Base-by-base conservation (phyloP, 75 land plant species). In the Cryptomeria japonica region DNA sequence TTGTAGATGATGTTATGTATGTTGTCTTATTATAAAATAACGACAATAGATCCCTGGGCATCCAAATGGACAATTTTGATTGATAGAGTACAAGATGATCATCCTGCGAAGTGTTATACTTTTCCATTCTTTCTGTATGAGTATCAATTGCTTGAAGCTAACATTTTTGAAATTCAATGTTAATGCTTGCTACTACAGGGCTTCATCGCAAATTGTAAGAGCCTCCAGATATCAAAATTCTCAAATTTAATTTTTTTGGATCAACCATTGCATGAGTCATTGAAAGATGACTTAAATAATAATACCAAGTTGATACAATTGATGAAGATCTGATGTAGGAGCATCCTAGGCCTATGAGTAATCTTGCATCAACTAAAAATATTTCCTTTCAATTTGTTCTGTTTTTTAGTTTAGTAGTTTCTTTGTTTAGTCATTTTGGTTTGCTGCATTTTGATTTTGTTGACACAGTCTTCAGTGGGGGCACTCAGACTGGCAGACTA, bases 201-300 rank as follows among this genome's bases (percentile, higher is more conserved):
- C 96, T 98, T 13, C 93, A 98, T 89, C 89, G 97, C 87, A 98
- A 98, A 89, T 97, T 97, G 55, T 87, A 97, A 44, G 93, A 96
- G 44, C 93, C 97, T 80, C 87, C 93, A n/a, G 96, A 97, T 87
- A 87, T 98, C 41, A 92, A 97, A 85, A 90, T 98, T 88, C 93
- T 98, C 25, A 90, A 93, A 64, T 98, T 98, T 90, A 99, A 98
- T 92, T 98, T 94, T 91, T 95, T 98, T 42, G 99, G 99, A 98
- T 91, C 95, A 94, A 55, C 99, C 99, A 87, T 96, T 96, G 86
- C 64, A 97, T 88, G 97, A 94, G 75, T 90, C 95, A 32, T 89
- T 98, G 87, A 94, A 94, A 86, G 99, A 98, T 94, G 99, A 99
- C 22, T 88, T 98, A 19, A 94, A 94, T 97, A 98, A 88, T 87